Conservation (phyloP, 2,329 filamentous ascomycete species). For the Akanthomyces muscarius region DNA sequence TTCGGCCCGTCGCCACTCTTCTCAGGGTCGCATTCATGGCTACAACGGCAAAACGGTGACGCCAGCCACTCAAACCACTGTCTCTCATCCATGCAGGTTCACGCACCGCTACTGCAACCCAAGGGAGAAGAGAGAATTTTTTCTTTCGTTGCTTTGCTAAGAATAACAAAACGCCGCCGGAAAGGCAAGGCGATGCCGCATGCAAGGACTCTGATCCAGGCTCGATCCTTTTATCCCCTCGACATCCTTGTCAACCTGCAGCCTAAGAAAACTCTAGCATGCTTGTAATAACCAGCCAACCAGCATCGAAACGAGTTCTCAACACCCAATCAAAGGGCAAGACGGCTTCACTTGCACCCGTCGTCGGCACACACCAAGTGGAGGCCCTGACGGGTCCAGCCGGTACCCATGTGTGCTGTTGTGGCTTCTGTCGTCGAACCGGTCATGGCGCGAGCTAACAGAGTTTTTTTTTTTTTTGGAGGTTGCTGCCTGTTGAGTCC, state of each 20-base stretch:
- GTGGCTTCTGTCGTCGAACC: not conserved
- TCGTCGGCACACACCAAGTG: not conserved
- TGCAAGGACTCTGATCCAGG: not conserved
- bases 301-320: not conserved
- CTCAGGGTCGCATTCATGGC: not conserved
- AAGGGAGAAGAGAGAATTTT: no score
- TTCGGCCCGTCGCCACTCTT: not conserved
- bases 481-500: not conserved
- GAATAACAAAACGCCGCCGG: not conserved
- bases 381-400: not conserved
- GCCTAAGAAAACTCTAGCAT: not conserved
- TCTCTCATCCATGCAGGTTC: not conserved
- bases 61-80: not conserved
- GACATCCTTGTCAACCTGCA: not conserved
- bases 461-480: not conserved
- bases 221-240: not conserved
- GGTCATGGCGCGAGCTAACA: not conserved
- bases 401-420: not conserved
- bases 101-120: not conserved
- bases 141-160: not conserved
- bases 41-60: not conserved
- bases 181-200: not conserved
- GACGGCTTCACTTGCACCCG: not conserved
- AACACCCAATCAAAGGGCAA: not conserved
- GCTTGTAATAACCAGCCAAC: not conserved